Evolutionary conservation across 768 basidiomycete species (phyloP).

Genomic region (Kwoniella shandongensis): DNA sequence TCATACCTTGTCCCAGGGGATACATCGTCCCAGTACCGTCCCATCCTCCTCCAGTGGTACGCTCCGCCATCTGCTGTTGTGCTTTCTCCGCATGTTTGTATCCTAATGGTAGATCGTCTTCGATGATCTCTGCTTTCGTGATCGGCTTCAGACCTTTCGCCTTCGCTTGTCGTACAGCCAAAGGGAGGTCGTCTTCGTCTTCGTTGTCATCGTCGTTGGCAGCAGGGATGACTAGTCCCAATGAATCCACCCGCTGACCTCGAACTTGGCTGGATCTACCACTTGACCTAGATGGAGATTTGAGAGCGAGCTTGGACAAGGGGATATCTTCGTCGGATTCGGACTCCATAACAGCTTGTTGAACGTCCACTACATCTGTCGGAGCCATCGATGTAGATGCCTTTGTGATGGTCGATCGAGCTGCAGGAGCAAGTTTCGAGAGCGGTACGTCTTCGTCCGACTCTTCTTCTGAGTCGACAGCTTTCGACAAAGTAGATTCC

Average conservation of each 20-base stretch:
- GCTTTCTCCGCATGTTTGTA: conserved; percentile 40
- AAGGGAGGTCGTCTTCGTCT: conserved; percentile 50
- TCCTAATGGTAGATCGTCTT: conserved; percentile 50
- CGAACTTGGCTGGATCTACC: not conserved
- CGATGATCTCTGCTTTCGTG: conserved; percentile 24
- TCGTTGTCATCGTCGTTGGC: conserved; percentile 3
- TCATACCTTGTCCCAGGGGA: not conserved
- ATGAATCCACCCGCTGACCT: not conserved
- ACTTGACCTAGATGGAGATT: not conserved
- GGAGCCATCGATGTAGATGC: not conserved
- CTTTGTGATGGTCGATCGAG: not conserved
- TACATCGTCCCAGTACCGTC: not conserved
- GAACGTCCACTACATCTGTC: no score
- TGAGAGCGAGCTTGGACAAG: conserved; percentile 14
- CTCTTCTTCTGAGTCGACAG: conserved; percentile 18
- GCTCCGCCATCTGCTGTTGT: conserved; percentile 15
- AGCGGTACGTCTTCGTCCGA: conserved; percentile 44
- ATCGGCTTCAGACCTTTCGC: conserved; percentile 14
- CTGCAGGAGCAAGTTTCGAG: conserved; percentile 29
- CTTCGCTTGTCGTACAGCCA: conserved; percentile 31
- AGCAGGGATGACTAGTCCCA: not conserved
- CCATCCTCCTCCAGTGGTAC: not conserved
- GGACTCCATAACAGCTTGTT: not conserved
- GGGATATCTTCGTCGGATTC: conserved; percentile 19
- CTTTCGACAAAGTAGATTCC: not conserved